Conservation (phyloP, 2,329 filamentous ascomycete genomes). For the Waltergamsia citrina region DNA sequence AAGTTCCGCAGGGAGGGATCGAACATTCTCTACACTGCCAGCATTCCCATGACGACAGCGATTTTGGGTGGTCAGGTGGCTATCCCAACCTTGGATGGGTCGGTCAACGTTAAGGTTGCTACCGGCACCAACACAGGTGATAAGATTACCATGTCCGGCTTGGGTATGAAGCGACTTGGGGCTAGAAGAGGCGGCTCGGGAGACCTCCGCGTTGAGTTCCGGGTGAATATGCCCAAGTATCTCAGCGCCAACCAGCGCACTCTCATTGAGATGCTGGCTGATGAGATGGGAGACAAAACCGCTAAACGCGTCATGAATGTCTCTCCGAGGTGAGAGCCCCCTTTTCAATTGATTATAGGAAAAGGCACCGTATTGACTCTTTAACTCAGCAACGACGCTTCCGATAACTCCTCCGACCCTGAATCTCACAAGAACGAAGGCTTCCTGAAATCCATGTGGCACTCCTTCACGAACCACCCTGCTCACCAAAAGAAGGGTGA, state of each 20-base stretch:
- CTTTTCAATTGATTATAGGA: not conserved
- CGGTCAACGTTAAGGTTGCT: constrained; percentile 82
- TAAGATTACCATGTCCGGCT: constrained; percentile 76
- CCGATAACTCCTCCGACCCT: constrained; percentile 14
- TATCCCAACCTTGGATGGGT: constrained; percentile 82
- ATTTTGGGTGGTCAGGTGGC: constrained; percentile 82
- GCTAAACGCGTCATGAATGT: constrained; percentile 91
- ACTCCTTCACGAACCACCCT: constrained; percentile 74
- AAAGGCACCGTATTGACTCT: constrained; percentile 4
- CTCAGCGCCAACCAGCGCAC: constrained; percentile 84
- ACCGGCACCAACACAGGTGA: constrained; percentile 92
- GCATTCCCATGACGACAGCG: constrained; percentile 86
- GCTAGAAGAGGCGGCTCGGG: constrained; percentile 59
- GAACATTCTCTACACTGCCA: constrained; percentile 87
- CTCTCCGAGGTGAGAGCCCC: constrained; percentile 18
- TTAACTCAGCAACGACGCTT: constrained; percentile 2
- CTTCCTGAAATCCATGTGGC: constrained; percentile 89
- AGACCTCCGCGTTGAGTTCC: constrained; percentile 89
- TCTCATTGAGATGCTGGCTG: constrained; percentile 89
- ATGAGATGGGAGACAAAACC: constrained; percentile 89
- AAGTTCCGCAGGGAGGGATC: constrained; percentile 83
- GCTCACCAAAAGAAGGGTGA: constrained; percentile 34
- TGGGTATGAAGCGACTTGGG: constrained; percentile 86
- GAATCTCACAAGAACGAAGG: constrained; percentile 70
- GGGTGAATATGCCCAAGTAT: constrained; percentile 91